Base-by-base conservation (phyloP, 331 rosid genomes). In the Pyracantha coccinea region DNA sequence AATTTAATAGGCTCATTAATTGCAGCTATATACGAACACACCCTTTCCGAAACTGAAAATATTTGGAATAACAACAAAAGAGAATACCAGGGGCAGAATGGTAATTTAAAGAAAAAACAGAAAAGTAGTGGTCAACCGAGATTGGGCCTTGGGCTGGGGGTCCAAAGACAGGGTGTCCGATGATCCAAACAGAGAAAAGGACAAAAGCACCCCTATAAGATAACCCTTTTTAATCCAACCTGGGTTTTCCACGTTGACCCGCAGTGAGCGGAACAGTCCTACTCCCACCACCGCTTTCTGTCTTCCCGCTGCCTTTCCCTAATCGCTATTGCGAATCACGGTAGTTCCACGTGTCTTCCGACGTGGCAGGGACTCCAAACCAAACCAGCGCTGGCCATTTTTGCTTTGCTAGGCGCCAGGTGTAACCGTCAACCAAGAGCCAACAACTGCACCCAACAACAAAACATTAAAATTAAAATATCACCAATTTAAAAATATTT, bases 391-490 rank as follows among this genome's bases (percentile, higher is more conserved):
- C 41, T 29, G 0, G 68, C 68, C 14, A 27, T 15, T 62, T 38
- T 7, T 62, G 68, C 71, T 35, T 35, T 47, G 68, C 64, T 13
- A 71, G 28, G 15, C 67, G 78, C 87, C 88, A 74, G 80, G 83
- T 84, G 89, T 85, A 87, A 88, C 89, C 89, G 87, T 88, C 92
- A 75, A 82, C 79, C 75, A 66, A 73, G 72, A 75, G 83, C 85
- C 82, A 85, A 83, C 88, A 75, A 80, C 86, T 80, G 81, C 77
- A 78, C 71, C 35, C 81, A 77, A 66, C 74, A 64, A 68, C 78
- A 62, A 62, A 66, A 73, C 61, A 60, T 21, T 41, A 69, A 64
- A 24, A 75, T 79, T 32, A 61, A 63, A 47, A 59, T 33, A 38
- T 10, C 15, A 8, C 17, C 17, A 35, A 64, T 6, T 19, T 31